These are phyloP conservation scores for Xylaria sp. DNA, from an alignment of 2,329 filamentous ascomycete genomes.

Conservation along the genomic window DNA sequence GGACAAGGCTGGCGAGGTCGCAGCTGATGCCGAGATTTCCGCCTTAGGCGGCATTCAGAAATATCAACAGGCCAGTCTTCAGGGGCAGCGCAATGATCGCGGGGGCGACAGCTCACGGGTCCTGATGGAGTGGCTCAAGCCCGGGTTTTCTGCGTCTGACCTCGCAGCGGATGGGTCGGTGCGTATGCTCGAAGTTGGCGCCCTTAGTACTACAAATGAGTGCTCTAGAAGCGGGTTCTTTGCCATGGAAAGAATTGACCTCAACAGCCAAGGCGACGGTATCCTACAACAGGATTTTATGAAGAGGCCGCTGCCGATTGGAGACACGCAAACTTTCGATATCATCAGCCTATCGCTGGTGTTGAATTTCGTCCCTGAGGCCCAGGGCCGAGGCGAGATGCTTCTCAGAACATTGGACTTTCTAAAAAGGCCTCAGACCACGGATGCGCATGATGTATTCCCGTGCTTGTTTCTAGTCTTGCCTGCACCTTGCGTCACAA, in stretches of 20 bases:
- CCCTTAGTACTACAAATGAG: constrained; percentile 84
- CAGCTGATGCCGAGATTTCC: constrained; percentile 64
- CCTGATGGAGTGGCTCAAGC: constrained; percentile 71
- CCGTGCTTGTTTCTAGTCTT: constrained; percentile 89
- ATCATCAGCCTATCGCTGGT: constrained; percentile 93
- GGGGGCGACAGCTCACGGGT: constrained; percentile 75
- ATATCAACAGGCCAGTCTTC: constrained; percentile 76
- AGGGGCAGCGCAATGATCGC: constrained; percentile 72
- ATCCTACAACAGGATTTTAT: constrained; percentile 96
- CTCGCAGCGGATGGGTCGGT: constrained; percentile 51
- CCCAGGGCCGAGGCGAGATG: constrained; percentile 83
- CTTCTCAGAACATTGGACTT: constrained; percentile 79
- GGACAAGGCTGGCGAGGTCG: constrained; percentile 59
- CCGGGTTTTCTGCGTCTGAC: constrained; percentile 47
- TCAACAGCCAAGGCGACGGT: constrained; percentile 84
- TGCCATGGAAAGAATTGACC: constrained; percentile 83
- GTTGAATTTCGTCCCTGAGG: constrained; percentile 90
- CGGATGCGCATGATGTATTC: constrained; percentile 55
- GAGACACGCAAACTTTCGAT: constrained; percentile 77
- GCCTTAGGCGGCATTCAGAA: constrained; percentile 69
- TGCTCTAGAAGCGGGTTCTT: constrained; percentile 80
- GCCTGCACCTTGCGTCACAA: constrained; percentile 86
- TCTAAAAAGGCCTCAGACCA: constrained; percentile 58
- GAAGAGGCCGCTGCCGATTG: constrained; percentile 77
- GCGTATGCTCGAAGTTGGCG: constrained; percentile 87